Evolutionary conservation across 1,139 yeast species (phyloP), one percentile per base, ranked within the genome.

Genomic region (Lizanozyma gosingica): DNA sequence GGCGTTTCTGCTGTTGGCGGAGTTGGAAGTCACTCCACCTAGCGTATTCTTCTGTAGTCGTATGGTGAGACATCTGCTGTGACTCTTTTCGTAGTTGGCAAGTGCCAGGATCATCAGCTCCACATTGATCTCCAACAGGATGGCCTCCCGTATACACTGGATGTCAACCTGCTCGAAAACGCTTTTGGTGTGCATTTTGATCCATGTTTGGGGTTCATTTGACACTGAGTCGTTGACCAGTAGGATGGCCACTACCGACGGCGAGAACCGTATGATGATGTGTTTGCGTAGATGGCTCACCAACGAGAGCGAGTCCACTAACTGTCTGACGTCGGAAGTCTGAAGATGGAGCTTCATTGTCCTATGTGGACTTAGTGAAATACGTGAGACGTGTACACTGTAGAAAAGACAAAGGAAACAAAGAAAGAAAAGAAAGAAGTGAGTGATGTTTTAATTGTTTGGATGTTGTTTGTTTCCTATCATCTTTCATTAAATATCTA

Each of bases 151-250:
- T 4, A 64, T 42, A 47, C 73, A 67, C 42, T 56, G 62, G 17
- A 70, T 53, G 41, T 67, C 72, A 3, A 64, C 51, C 39, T 54
- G 58, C 42, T 60, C 65, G 46, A 70, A 70, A 16, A 68, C 45
- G 38, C 56, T 41, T 11, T 44, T 40, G 55, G 62, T 63, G 29
- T 57, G 54, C 33, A 70, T 48, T 45, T 66, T 67, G 48, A 73
- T 65, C 74, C 74, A 69, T 4, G 67, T 63, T 47, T 67, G 74
- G 1, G 75, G 73, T 42, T 70, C 74, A 40, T 56, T 63, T 11
- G 53, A 47, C 4, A 59, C 46, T 4, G 64, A 54, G 17, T 53
- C 59, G 44, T 62, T 57, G n/a, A 59, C 55, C 70, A 65, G 71
- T 29, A 68, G 63, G 14, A 66, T 55, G 15, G 49, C 45, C 22